Base-by-base conservation (phyloP, 257 asterid genomes). In the Vinca minor region DNA sequence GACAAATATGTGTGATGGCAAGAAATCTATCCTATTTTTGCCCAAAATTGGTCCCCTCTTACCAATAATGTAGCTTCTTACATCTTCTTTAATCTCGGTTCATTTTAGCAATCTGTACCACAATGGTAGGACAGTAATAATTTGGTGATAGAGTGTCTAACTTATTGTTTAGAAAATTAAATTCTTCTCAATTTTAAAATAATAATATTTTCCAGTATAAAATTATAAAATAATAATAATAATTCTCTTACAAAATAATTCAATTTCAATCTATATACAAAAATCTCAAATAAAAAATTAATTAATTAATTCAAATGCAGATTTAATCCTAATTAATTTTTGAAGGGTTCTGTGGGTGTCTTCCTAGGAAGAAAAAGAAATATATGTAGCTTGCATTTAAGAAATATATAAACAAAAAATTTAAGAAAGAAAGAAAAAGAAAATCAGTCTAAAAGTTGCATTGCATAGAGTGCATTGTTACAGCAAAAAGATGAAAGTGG, bases 401-500 rank as follows among this genome's bases (percentile, higher is more conserved):
- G n/a, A n/a, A n/a, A n/a, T 50, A 0, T 11, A 23, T 50, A 9
- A 4, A 52, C 17, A 41, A 9, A 10, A 39, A 41, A 10, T 41
- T 6, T n/a, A n/a, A n/a, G n/a, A n/a, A n/a, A n/a, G n/a, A 15
- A 41, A 41, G 13, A 10, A 48, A 26, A 15, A 71, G 54, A 71
- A 34, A 49, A 28, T 15, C 75, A 35, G 65, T 35, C 70, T 57
- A 64, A 23, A 48, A 64, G n/a, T n/a, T n/a, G n/a, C n/a, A n/a
- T 18, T n/a, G n/a, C 36, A 1, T 55, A 64, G 75, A 8, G 63
- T 57, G 67, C 66, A 28, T 28, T 55, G 48, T 59, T 21, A 39
- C 65, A 47, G 71, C 57, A n/a, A 71, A 71, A 71, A 71, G 71
- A 48, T 38, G 46, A 48, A 25, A 70, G 56, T 70, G 70, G 54